Conservation (phyloP, 2,329 filamentous ascomycete species). For the Diaporthe vexans region DNA sequence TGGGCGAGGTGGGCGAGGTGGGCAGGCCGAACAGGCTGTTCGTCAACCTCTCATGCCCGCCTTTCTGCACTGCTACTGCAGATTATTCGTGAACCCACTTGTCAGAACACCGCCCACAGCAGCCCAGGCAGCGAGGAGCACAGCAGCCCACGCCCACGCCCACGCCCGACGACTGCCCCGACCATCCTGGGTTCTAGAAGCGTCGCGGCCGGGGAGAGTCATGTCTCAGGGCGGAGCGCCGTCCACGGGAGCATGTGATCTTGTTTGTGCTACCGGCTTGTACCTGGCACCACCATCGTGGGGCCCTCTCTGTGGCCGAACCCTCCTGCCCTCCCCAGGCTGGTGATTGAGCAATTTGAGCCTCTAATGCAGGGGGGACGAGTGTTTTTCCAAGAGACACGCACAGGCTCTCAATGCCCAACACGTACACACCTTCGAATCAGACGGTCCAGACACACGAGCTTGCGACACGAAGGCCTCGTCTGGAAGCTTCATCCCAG, state of each 20-base stretch:
- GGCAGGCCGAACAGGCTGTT: background rate
- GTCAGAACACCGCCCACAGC: background rate
- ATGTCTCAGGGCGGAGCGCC: slow-evolving; percentile 24
- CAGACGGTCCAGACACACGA: background rate
- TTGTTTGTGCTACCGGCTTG: background rate
- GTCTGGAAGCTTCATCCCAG: slow-evolving; percentile 21
- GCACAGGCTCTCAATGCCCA: slow-evolving; percentile 1
- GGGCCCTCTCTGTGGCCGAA: background rate
- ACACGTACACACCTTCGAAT: background rate
- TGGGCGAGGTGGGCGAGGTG: no score
- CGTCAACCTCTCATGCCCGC: slow-evolving; percentile 26
- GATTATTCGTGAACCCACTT: slow-evolving; percentile 26
- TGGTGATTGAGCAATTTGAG: slow-evolving; percentile 1
- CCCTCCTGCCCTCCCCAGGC: background rate
- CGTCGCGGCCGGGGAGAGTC: slow-evolving; percentile 11
- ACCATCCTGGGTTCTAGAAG: background rate
- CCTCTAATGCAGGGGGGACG: background rate
- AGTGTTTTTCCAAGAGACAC: background rate
- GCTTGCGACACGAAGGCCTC: background rate
- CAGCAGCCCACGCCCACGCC: no score
- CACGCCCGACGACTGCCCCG: background rate
- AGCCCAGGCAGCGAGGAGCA: background rate
- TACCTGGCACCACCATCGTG: slow-evolving; percentile 1
- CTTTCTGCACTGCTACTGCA: slow-evolving; percentile 34
- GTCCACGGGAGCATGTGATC: slow-evolving; percentile 28